Evolutionary conservation across 2,329 filamentous ascomycete genomes (phyloP), one percentile per base, ranked within the genome.

Genomic region (Neoscytalidium dimidiatum): DNA sequence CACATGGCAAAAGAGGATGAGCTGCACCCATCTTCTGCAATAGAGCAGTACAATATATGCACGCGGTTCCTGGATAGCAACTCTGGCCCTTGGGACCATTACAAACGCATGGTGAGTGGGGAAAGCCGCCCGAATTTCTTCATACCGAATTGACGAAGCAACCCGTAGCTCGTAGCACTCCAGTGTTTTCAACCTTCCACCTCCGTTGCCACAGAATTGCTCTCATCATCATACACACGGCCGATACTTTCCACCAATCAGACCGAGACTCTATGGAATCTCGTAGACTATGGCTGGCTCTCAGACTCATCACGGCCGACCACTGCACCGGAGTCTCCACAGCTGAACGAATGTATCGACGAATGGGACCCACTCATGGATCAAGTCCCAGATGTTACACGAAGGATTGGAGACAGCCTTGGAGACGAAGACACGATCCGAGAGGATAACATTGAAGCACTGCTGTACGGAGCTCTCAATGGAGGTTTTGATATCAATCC

Each of bases 81-180:
- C 17, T 38, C 62, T 11, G 33, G 43, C 6, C 51, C 52, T 6
- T 64, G 38, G 48, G 62, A 44, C 6, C 62, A 64, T 35, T 64
- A 29, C 51, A 58, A n/a, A 49, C 28, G 62, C 1, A 64, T 64
- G 51, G 62, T 64, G 23, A 58, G 62, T 53, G 13, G 7, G 2
- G 6, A 11, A n/a, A 26, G 6, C 28, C 7, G 13, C 21, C n/a
- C 14, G 5, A 19, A 49, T 17, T 33, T 11, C 7, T n/a, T 9
- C 13, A 13, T 11, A 14, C n/a, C 1, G 14, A n/a, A 33, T 28
- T 52, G 33, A 52, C 17, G 17, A 35, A 21, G 3, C 2, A 11
- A 13, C 17, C 7, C 17, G 17, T 19, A 53, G 51, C 23, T 31
- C 8, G 19, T 53, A 1, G 51, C 51, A 6, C 31, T 53, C 23